Evolutionary conservation across 2,329 filamentous ascomycete species (phyloP), one percentile per base, ranked within the genome.

Genomic region (Aspergillus tubingensis): DNA sequence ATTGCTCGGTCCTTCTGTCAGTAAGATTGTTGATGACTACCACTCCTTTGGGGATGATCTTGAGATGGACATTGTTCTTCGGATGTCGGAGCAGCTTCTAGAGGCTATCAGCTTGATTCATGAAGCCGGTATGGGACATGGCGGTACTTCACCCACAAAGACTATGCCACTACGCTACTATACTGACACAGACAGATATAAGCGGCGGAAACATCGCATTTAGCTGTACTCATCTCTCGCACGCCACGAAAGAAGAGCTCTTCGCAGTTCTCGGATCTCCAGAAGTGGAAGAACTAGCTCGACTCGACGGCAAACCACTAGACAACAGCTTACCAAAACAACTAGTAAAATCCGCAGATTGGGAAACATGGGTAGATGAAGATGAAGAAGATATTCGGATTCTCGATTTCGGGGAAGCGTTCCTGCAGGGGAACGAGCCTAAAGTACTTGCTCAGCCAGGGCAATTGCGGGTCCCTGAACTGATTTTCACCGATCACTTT

Each of bases 401-500:
- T 1, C 55, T 72, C 36, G 63, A 68, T 57, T 58, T 72, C 64
- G 68, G 70, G 27, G 66, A 67, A 53, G 62, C 56, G 44, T 74
- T 68, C 58, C 58, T 59, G 15, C 60, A 62, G 57, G 62, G 61
- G 61, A 41, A 59, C 51, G 67, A 66, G 64, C 68, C 62, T 61
- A 2, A 62, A 47, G 63, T 21, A 19, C 61, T 71, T 6, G 65
- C 64, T 27, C 63, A 70, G 54, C 71, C 71, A 8, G 57, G 68
- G 38, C 57, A 47, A 47, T 68, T 75, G 32, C 63, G 63, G 32
- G 71, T 67, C 15, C 74, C 68, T 4, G 73, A 76, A 61, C 66
- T 70, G 1, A 71, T 76, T 60, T 69, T 75, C 47, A 67, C 66
- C 1, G 62, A 72, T 30, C 21, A 8, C 6, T 72, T 77, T 67